phyloP scores from a whole-genome alignment of 164 flowering plant genomes.

The Tetracentron sinense region DNA sequence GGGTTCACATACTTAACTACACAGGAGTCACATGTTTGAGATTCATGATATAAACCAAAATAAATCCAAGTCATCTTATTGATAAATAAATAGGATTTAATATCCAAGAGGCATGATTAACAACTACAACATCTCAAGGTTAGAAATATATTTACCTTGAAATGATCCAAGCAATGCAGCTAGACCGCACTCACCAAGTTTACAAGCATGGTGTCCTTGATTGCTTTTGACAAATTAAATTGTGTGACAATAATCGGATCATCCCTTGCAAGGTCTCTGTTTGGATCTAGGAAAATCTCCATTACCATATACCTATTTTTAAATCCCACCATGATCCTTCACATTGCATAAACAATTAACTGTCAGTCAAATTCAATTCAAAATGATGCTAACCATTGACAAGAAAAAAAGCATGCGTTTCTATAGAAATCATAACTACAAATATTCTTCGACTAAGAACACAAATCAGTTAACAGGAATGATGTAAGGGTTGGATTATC shows the following conservation, averaged over 20 bases:
- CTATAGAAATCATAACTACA: too few species aligned
- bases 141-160: constrained; percentile 50
- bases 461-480: too few species aligned
- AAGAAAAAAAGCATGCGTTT: too few species aligned
- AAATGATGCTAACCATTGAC: too few species aligned
- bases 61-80: too few species aligned
- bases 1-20: constrained; percentile 89
- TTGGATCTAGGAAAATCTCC: constrained; percentile 79
- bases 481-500: too few species aligned
- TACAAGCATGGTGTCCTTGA: constrained; percentile 65
- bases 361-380: background rate
- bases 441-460: too few species aligned
- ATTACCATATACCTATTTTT: constrained; percentile 84
- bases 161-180: constrained; percentile 70
- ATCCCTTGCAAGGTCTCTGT: constrained; percentile 59
- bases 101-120: too few species aligned
- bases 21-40: constrained; percentile 4
- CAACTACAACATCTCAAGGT: too few species aligned
- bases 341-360: background rate
- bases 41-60: too few species aligned
- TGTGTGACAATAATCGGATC: constrained; percentile 55
- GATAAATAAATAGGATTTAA: too few species aligned
- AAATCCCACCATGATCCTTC: constrained; percentile 67
- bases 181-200: constrained; percentile 92
- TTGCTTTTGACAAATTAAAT: constrained; percentile 60